These are phyloP conservation scores for Backusella psychrophila DNA, from an alignment of 192 early-diverging fungal genomes.

Conservation along the genomic window DNA sequence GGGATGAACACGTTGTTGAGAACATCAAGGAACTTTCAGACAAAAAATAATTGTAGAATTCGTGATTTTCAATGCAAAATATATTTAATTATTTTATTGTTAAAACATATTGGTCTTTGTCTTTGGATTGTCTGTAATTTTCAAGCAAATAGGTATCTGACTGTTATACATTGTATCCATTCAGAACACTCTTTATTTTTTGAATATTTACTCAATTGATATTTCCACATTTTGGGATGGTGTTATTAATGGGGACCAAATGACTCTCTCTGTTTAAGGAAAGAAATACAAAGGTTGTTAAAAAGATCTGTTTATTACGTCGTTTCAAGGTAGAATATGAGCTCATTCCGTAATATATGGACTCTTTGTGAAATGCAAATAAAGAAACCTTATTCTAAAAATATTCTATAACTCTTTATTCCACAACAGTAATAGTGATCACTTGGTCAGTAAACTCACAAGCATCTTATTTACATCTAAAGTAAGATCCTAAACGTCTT, in stretches of 20 bases:
- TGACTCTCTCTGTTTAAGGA: not conserved
- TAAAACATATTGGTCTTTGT: not conserved
- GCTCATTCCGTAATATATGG: not conserved
- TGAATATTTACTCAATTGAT: not conserved
- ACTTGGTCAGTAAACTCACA: no score
- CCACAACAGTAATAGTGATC: no score
- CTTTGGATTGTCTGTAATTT: not conserved
- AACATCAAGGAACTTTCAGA: not conserved
- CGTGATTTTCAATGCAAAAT: not conserved
- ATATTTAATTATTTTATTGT: not conserved
- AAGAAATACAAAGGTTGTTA: not conserved
- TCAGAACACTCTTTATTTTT: not conserved
- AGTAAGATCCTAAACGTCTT: no score
- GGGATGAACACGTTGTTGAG: conserved; percentile 4
- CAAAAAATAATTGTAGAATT: not conserved
- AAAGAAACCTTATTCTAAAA: not conserved
- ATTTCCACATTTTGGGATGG: not conserved
- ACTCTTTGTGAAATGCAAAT: not conserved
- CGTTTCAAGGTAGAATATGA: not conserved
- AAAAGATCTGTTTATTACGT: not conserved
- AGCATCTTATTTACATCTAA: no score
- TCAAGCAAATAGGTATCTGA: no score
- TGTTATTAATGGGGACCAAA: not conserved
- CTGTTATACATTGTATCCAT: no score
- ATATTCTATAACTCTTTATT: no score